Evolutionary conservation across 1,139 yeast species (phyloP), one percentile per base, ranked within the genome.

Genomic region (Debaryomyces subglobosus): DNA sequence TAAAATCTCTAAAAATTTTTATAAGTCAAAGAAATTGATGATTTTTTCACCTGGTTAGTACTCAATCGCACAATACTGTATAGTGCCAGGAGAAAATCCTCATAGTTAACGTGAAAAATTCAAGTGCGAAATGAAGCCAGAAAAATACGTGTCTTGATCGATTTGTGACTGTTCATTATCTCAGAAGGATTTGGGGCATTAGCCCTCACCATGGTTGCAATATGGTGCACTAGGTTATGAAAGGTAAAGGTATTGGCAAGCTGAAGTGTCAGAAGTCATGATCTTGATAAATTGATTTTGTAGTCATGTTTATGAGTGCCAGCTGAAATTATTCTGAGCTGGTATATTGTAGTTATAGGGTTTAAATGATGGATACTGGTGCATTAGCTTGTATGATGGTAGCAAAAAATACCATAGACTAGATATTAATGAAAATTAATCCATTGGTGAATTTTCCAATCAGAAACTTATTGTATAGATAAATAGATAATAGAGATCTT

Each of bases 1-100:
- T 40, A 49, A 51, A 43, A 41, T 42, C 48, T 48, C 41, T 46
- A 51, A 52, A 49, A 48, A 36, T 39, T 50, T 52, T 44, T 33
- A 39, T 24, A 27, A 23, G 32, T 33, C 36, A 43, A 43, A 47
- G 44, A 33, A 45, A 39, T 35, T 36, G 35, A 36, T 38, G 46
- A 40, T 45, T 47, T 47, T 47, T 45, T 45, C 48, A 44, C 44
- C 40, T 21, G 41, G 40, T 36, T 43, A 37, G 34, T 35, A 32
- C 38, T 32, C 23, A 33, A 39, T 23, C 39, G 30, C 39, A 44
- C 30, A 33, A 39, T 29, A 21, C 35, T 39, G 44, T 25, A 35
- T 35, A 15, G 35, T 25, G 40, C 15, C 10, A 18, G 15, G 12
- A 24, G 25, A 21, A 21, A 8, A 25, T 15, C 36, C 21, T 30